A percentile compares a stretch with the other conserved stretches of the same genome.
These are phyloP conservation scores for Aspergillus taichungensis DNA, from an alignment of 495 filamentous ascomycete genomes.

Conservation along the genomic window DNA sequence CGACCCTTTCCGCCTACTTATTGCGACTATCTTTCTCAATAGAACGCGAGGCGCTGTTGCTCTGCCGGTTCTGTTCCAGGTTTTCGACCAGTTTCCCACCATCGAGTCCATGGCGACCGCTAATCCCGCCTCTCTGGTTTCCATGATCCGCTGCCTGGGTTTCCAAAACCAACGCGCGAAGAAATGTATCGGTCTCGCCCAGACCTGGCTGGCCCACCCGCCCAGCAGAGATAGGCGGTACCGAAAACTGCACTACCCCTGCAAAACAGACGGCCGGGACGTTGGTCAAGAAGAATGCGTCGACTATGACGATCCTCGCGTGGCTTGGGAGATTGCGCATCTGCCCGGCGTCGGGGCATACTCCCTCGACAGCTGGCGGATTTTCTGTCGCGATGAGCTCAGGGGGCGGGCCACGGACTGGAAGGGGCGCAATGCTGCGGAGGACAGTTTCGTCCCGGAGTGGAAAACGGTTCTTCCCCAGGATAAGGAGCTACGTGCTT, in stretches of 20 bases:
- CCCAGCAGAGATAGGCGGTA: constrained; percentile 53
- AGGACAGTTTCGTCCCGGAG: constrained; percentile 43
- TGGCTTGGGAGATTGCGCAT: constrained; percentile 80
- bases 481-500: constrained; percentile 87
- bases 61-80: constrained; percentile 62
- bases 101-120: constrained; percentile 56
- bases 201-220: constrained; percentile 57
- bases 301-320: constrained; percentile 31
- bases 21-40: constrained; percentile 78
- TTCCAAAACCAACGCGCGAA: constrained; percentile 56
- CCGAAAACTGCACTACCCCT: constrained; percentile 62
- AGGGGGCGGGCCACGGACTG: constrained; percentile 53
- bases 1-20: constrained; percentile 62
- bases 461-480: constrained; percentile 80
- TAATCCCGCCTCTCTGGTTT: constrained; percentile 44
- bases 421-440: constrained; percentile 38
- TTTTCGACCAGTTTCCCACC: constrained; percentile 62
- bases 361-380: constrained; percentile 85
- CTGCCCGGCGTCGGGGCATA: constrained; percentile 78
- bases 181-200: constrained; percentile 58
- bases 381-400: constrained; percentile 80
- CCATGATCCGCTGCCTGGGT: constrained; percentile 63
- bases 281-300: constrained; percentile 43
- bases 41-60: constrained; percentile 66
- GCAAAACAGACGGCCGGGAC: constrained; percentile 42